phyloP scores from a whole-genome alignment of 2,329 filamentous ascomycete genomes.

The Hypoxylon rubiginosum region DNA sequence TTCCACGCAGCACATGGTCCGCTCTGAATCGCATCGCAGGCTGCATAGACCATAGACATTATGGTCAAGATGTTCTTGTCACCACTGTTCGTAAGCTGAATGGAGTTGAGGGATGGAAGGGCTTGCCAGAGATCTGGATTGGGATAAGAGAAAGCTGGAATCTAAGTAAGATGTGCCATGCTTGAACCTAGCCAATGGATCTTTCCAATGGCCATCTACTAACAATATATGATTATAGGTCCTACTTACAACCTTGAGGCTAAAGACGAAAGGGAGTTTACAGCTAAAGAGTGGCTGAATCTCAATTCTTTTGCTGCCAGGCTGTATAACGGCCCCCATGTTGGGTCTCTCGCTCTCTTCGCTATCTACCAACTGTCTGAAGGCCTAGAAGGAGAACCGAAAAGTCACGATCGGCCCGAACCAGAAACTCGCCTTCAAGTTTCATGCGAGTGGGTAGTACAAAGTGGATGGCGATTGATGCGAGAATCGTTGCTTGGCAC shows the following conservation, averaged over 20 bases:
- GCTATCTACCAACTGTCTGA: constrained; percentile 1
- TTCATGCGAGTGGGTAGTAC: constrained; percentile 14
- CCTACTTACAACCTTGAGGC: constrained; percentile 2
- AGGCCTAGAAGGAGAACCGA: constrained; percentile 14
- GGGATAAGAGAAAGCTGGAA: constrained; percentile 20
- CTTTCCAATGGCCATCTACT: neutral
- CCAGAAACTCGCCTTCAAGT: constrained; percentile 12
- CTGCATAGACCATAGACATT: constrained; percentile 17
- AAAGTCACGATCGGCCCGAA: constrained; percentile 4
- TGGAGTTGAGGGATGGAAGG: constrained; percentile 16
- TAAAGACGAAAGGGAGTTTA: constrained; percentile 12
- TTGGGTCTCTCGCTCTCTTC: constrained; percentile 5
- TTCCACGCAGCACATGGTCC: constrained; percentile 11
- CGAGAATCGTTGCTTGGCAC: constrained; percentile 9
- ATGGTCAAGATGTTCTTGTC: constrained; percentile 17
- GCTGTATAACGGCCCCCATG: constrained; percentile 12
- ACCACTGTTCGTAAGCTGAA: constrained; percentile 19
- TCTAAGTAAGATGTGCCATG: constrained; percentile 11
- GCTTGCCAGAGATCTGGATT: constrained; percentile 16
- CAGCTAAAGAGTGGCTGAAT: constrained; percentile 13
- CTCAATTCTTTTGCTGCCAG: constrained; percentile 15
- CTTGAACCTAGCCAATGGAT: constrained; percentile 1
- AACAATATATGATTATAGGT: neutral
- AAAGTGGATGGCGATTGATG: constrained; percentile 12
- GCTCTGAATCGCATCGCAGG: constrained; percentile 19